Base-by-base conservation (phyloP, 2,329 filamentous ascomycete species). In the Colletotrichum tamarilloi region DNA sequence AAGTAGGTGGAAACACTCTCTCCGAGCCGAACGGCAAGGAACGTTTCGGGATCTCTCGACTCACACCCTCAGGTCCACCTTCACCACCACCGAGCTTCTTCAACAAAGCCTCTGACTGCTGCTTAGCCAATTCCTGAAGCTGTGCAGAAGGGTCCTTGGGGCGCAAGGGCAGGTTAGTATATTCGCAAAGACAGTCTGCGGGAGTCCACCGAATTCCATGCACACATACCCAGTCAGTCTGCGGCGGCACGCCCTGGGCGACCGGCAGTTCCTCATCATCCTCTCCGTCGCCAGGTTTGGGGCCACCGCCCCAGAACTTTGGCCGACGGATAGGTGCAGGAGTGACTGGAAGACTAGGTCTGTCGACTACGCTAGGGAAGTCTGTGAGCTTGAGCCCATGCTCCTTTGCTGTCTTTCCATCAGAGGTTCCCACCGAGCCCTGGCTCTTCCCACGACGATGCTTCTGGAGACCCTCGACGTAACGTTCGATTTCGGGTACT, bases 151-250 rank as follows among this genome's bases (percentile, higher is more conserved):
- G 93, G 83, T 95, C 92, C 92, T 94, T 87, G 76, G 84, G 78
- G 78, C 80, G 77, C 74, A 79, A 81, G 74, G 86, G 80, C 78
- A 85, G 77, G 86, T 90, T 89, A 90, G 88, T 84, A 79, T 89
- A 80, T 77, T 87, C 84, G 82, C 88, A 90, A 77, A 85, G 84
- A 82, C 87, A 90, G 81, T 89, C 87, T 78, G 83, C 81, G 75
- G 85, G 85, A 74, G 77, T 80, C 84, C 87, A 90, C 76, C 79
- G 78, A 75, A 80, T 81, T 75, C 87, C 87, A 80, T 89, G 88
- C 84, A 88, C 88, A 94, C 94, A 93, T 95, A 98, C 95, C 96
- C 96, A 98, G 83, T 98, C 94, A 81, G 91, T 89, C 88, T 98
- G 95, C 82, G 91, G 88, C 75, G 95, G 95, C 76, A 98, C 95